These are phyloP conservation scores for Bromus sterilis DNA, from an alignment of 176 grass and related monocot genomes.

Conservation along the genomic window DNA sequence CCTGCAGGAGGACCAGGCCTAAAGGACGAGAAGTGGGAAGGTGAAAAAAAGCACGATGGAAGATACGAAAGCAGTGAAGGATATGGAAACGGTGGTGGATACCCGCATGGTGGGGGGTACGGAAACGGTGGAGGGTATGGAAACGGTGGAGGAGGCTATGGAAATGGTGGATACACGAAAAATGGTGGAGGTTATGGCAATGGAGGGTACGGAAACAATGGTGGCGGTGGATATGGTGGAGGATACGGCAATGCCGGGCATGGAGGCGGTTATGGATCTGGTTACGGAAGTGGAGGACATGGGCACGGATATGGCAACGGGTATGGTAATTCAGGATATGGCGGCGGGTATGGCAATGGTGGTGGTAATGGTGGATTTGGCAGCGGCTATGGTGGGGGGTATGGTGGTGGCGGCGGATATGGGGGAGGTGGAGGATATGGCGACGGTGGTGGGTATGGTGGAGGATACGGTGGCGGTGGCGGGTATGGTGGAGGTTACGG, in stretches of 20 bases:
- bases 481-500: neutral
- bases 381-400: neutral
- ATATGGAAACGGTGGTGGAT: neutral
- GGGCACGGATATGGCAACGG: neutral
- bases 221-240: neutral
- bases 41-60: neutral
- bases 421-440: neutral
- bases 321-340: neutral
- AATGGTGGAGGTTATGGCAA: neutral
- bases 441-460: neutral
- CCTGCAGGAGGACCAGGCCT: neutral
- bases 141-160: neutral
- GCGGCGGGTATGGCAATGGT: neutral
- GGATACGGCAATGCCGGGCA: neutral
- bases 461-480: neutral
- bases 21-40: constrained; percentile 20
- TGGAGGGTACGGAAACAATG: neutral
- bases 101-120: neutral
- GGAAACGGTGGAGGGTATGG: neutral
- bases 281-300: neutral
- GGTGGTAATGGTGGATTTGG: neutral
- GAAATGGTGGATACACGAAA: neutral
- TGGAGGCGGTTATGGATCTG: neutral
- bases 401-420: neutral
- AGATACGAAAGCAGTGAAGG: neutral